Base-by-base conservation (phyloP, 352 stramenopile species). In the Phytophthora ramorum region DNA sequence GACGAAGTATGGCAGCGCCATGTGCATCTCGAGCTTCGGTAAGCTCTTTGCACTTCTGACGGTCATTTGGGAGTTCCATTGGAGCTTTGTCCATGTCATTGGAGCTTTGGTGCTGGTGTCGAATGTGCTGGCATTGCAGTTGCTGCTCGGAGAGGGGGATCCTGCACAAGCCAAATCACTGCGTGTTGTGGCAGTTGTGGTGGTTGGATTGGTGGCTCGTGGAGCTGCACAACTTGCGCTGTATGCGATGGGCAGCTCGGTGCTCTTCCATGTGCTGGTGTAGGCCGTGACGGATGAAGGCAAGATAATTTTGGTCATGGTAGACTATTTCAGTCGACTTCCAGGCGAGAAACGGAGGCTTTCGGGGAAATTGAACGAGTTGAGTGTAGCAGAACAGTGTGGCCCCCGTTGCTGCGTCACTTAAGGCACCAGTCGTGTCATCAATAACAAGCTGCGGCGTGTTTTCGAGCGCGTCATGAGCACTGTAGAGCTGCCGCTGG, bases 61-160 rank as follows among this genome's bases (percentile, higher is more conserved):
- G 2, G 84, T 95, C 30, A 95, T 95, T 52, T 95, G 86, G 86
- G 86, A 95, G 66, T 93, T 90, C 69, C 75, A 95, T 63, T 93
- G 86, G 86, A 92, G 79, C 30, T 91, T 93, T 52, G 70, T 95
- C 17, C 84, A 95, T 70, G 86, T 95, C 32, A 93, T 92, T 54
- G 86, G 82, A 41, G 78, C 66, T 12, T 78, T 95, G 12, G 84
- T 95, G 9, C 69, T 90, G 22, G 83, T 85, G 40, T 92, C 86
- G 6, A 91, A 95, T 58, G 73, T 88, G 17, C 61, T 95, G 24
- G 84, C 80, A 40, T 56, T 95, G 49, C 80, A 92, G 63, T 69
- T 95, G 47, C 70, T 92, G 35, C 70, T 95, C 8, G 67, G 57
- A 10, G 83, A 92, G 37, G 68, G 63, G 46, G 71, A 87, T 30